Conservation (phyloP, 805 yeast species). For the Wickerhamomyces subpelliculosus region DNA sequence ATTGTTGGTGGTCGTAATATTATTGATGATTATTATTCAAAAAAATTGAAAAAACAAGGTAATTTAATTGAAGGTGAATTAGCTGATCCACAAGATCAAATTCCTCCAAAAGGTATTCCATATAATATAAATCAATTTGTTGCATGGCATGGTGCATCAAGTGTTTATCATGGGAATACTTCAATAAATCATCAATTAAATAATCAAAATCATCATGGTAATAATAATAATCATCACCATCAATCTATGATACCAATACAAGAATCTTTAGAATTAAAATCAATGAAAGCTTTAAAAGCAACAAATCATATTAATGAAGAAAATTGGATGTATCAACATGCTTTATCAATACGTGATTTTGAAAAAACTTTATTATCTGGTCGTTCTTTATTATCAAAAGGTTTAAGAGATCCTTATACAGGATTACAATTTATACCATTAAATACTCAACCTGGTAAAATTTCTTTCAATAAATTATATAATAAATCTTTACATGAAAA, state of each 20-base stretch:
- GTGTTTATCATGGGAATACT: constrained; percentile 28
- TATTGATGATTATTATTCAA: constrained; percentile 82
- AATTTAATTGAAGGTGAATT: constrained; percentile 67
- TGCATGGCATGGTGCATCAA: constrained; percentile 44
- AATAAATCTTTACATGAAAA: constrained; percentile 22
- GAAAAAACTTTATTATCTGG: constrained; percentile 58
- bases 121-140: constrained; percentile 44
- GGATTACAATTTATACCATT: constrained; percentile 73
- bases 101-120: constrained; percentile 35
- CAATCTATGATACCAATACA: no score
- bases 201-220: no score
- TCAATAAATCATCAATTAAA: constrained; percentile 10
- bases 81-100: constrained; percentile 57
- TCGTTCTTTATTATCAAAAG: constrained; percentile 47
- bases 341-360: constrained; percentile 66
- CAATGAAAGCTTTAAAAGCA: constrained; percentile 15
- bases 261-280: constrained; percentile 17
- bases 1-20: constrained; percentile 74
- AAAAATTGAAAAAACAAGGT: constrained; percentile 38
- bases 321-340: constrained; percentile 82
- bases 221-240: no score
- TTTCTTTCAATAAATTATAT: constrained; percentile 15
- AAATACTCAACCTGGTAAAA: constrained; percentile 60
- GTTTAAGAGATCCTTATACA: constrained; percentile 75
- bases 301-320: constrained; percentile 43